Evolutionary conservation across 768 basidiomycete species (phyloP).

Genomic region (Pseudohyphozyma bogoriensis): DNA sequence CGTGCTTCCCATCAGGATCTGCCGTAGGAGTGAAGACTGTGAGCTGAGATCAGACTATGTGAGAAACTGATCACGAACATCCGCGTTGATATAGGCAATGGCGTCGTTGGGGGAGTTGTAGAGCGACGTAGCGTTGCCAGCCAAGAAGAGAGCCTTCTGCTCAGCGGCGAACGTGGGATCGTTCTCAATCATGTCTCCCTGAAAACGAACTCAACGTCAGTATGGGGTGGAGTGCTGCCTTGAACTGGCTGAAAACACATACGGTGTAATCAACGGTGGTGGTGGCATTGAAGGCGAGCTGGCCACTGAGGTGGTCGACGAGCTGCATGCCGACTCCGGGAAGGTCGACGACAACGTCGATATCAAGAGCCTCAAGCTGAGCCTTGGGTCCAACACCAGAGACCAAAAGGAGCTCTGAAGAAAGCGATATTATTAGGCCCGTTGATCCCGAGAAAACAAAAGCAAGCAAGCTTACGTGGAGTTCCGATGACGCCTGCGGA

Average conservation of each 20-base stretch:
- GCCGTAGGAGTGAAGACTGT: conserved; percentile 28
- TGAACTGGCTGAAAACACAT: too few species aligned
- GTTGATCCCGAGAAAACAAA: background rate
- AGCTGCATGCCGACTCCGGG: conserved; percentile 44
- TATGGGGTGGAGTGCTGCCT: too few species aligned
- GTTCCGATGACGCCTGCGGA: conserved; percentile 34
- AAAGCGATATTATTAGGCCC: background rate
- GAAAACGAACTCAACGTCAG: too few species aligned
- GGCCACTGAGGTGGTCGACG: conserved; percentile 39
- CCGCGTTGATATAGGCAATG: conserved; percentile 52
- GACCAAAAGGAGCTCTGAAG: conserved; percentile 40
- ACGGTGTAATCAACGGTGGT: conserved; percentile 1
- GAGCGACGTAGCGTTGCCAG: conserved; percentile 21
- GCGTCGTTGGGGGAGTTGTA: conserved; percentile 55
- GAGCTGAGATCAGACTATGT: background rate
- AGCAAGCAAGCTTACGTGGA: conserved; percentile 13
- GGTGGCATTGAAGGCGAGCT: conserved; percentile 24
- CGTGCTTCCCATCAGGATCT: conserved; percentile 44
- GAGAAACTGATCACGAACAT: conserved; percentile 26
- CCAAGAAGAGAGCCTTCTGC: conserved; percentile 27
- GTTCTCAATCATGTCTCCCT: conserved; percentile 26
- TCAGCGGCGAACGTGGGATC: conserved; percentile 24
- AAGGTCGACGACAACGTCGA: conserved; percentile 39
- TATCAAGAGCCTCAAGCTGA: conserved; percentile 35
- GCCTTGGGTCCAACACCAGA: conserved; percentile 43